Conservation (phyloP, 805 yeast genomes). For the Wickerhamiella lipophila region DNA sequence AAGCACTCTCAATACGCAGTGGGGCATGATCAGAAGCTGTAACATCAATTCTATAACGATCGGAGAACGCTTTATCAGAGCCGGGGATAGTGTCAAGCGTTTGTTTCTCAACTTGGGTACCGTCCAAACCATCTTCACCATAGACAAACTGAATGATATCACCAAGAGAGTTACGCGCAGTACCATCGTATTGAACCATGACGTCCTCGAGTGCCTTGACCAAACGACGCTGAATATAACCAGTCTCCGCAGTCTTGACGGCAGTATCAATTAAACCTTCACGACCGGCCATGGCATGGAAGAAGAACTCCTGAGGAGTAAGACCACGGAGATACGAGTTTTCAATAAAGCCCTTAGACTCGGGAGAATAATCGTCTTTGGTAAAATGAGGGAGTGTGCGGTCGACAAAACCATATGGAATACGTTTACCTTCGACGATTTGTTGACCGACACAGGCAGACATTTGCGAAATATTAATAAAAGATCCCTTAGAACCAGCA, state of each 20-base stretch:
- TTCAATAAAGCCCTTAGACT: slow-evolving; percentile 95
- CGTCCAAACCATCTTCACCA: slow-evolving; percentile 99
- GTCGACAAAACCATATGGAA: slow-evolving; percentile 92
- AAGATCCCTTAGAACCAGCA: slow-evolving; percentile 98
- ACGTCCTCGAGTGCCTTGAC: slow-evolving; percentile 94
- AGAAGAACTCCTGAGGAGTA: slow-evolving; percentile 96
- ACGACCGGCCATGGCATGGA: slow-evolving; percentile 99
- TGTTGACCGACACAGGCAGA: slow-evolving; percentile 99
- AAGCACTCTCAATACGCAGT: slow-evolving; percentile 71
- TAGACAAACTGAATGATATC: slow-evolving; percentile 90
- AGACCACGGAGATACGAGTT: slow-evolving; percentile 93
- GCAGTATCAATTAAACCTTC: slow-evolving; percentile 99
- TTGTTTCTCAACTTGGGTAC: slow-evolving; percentile 94
- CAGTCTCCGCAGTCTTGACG: slow-evolving; percentile 97
- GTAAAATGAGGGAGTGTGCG: slow-evolving; percentile 96
- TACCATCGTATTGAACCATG: slow-evolving; percentile 96
- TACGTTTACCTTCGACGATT: slow-evolving; percentile 98
- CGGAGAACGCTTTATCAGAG: slow-evolving; percentile 68
- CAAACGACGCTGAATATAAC: slow-evolving; percentile 95
- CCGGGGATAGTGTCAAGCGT: slow-evolving; percentile 93
- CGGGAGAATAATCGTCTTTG: slow-evolving; percentile 96
- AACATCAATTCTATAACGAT: slow-evolving; percentile 74
- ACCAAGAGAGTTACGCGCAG: slow-evolving; percentile 94
- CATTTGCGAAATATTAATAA: slow-evolving; percentile 97
- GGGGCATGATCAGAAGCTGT: slow-evolving; percentile 56